Evolutionary conservation across 208 protist species (phyloP), one percentile per base, ranked within the genome.

Genomic region (Blastocrithidia nonstop): DNA sequence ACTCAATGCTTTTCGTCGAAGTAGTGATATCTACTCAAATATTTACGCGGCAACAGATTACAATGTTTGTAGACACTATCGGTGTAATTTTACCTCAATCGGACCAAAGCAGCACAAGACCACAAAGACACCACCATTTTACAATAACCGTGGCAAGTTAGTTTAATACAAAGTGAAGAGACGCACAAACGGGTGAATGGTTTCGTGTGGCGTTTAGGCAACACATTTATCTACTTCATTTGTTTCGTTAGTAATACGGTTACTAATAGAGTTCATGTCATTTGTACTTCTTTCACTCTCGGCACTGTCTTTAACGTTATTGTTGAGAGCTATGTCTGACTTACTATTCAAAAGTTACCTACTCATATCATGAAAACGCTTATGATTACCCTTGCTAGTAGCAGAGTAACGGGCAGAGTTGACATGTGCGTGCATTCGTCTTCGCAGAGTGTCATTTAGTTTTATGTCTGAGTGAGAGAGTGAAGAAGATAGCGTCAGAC

Each of bases 61-160:
- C 32, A 88, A 54, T 2, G 57, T 61, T 9, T 5, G 26, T 16
- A 60, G 17, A 50, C 71, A 76, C 17, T 54, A 46, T 21, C 49
- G 45, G 45, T 88, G 72, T 50, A 83, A 45, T 19, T 50, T 47
- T 24, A 53, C 25, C n/a, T 71, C 53, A 20, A 88, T 52, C 0
- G 55, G 47, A 16, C 77, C 77, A 8, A 71, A 65, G 4, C 61
- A 61, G 28, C 70, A 65, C 16, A 88, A 65, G 0, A 83, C 61
- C 19, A 88, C 62, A 31, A 79, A 73, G 45, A 47, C 70, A 17
- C 77, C 72, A 4, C 77, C 71, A 6, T 57, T 44, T 45, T 61
- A 52, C 17, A 78, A 35, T 25, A 54, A 52, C 40, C 46, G 44
- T 0, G 39, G 61, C 22, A 69, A 51, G 29, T 50, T 57, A 0